A percentile compares a stretch with the other conserved stretches of the same genome.
phyloP scores from a whole-genome alignment of 495 filamentous ascomycete genomes.

The Penicillium waksmanii region DNA sequence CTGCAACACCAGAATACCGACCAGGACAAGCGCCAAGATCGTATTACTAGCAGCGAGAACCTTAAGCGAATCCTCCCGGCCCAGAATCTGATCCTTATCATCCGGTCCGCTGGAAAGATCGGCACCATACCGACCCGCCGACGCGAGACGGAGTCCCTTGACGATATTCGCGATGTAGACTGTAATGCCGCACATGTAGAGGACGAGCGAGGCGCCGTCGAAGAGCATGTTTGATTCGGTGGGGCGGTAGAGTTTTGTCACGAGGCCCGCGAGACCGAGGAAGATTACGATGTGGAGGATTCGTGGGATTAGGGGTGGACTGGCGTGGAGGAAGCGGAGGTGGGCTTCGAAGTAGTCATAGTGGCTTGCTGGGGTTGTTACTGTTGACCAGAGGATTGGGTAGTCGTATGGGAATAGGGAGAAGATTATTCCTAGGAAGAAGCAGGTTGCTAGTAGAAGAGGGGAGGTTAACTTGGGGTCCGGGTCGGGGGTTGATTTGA shows the following conservation, averaged over 20 bases:
- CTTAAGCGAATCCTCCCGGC: conserved; percentile 82
- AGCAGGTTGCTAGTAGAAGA: conserved; percentile 69
- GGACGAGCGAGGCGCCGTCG: conserved; percentile 86
- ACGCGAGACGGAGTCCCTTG: conserved; percentile 84
- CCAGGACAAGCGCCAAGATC: conserved; percentile 86
- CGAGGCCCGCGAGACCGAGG: conserved; percentile 85
- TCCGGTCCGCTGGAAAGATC: conserved; percentile 42
- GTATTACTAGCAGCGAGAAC: conserved; percentile 96
- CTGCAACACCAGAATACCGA: conserved; percentile 91
- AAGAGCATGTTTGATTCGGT: conserved; percentile 94
- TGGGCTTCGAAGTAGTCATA: conserved; percentile 83
- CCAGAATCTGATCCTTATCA: conserved; percentile 53
- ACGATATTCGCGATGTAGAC: conserved; percentile 95
- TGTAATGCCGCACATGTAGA: conserved; percentile 88
- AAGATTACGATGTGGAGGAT: conserved; percentile 91
- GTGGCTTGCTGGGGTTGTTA: conserved; percentile 63
- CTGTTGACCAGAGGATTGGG: conserved; percentile 87
- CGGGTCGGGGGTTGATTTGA: conserved; percentile 9
- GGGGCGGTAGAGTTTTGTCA: conserved; percentile 90
- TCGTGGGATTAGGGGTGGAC: conserved; percentile 87
- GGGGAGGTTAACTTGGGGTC: conserved; percentile 15
- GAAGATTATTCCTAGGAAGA: conserved; percentile 99
- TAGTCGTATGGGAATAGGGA: conserved; percentile 97
- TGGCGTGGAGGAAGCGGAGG: conserved; percentile 81
- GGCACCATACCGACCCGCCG: conserved; percentile 53